Percentiles rank a stretch among this genome's conserved stretches.
phyloP scores from a whole-genome alignment of 2,329 filamentous ascomycete species.

The Scopulariopsis brevicaulis region DNA sequence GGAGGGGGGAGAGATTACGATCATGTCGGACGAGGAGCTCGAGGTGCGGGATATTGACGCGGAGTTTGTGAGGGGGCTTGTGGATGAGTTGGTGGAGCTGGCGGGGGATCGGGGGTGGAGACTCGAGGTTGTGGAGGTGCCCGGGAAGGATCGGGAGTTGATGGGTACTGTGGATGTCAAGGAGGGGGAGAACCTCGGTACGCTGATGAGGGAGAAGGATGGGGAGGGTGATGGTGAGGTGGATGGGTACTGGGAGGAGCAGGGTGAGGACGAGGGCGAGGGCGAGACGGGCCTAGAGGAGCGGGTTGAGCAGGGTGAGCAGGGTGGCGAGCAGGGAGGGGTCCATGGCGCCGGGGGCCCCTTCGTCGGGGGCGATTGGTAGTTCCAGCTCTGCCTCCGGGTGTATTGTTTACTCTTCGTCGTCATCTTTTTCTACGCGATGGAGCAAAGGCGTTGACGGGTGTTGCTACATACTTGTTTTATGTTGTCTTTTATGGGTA shows the following conservation, averaged over 20 bases:
- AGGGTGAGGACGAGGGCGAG: neutral
- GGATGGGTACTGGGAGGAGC: neutral
- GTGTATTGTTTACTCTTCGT: no score
- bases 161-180: constrained; percentile 57
- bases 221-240: neutral
- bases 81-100: constrained; percentile 54
- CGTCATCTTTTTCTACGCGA: no score
- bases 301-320: no score
- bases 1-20: constrained; percentile 49
- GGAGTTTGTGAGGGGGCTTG: constrained; percentile 57
- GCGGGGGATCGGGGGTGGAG: constrained; percentile 68
- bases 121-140: constrained; percentile 65
- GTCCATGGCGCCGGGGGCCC: no score
- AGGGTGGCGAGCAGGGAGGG: no score
- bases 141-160: constrained; percentile 47
- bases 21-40: constrained; percentile 55
- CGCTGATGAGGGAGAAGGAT: neutral
- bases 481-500: no score
- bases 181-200: constrained; percentile 17
- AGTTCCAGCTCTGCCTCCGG: no score
- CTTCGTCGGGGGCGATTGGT: no score
- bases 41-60: constrained; percentile 55
- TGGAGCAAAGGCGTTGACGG: no score
- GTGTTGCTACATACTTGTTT: no score
- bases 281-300: neutral